phyloP scores from a whole-genome alignment of 805 yeast species.

The Ogataea trehalophila region DNA sequence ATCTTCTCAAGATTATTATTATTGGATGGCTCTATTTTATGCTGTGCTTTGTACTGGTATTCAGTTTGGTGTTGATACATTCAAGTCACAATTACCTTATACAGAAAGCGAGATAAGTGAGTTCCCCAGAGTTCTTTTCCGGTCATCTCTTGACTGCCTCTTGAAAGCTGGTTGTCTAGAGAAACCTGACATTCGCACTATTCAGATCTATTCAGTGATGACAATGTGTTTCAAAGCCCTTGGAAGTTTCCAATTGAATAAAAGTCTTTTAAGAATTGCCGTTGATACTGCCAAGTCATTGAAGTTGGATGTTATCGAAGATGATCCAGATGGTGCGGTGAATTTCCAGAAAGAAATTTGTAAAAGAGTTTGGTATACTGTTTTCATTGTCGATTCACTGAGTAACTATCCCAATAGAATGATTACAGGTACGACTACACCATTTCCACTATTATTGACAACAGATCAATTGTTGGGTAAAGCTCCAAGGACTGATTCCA shows the following conservation, averaged over 20 bases:
- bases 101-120: constrained; percentile 8
- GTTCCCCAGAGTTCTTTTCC: constrained; percentile 16
- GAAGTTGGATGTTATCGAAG: constrained; percentile 8
- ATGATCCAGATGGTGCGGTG: background rate
- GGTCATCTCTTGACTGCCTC: constrained; percentile 20
- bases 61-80: constrained; percentile 18
- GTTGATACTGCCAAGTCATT: constrained; percentile 17
- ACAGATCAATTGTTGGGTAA: constrained; percentile 10
- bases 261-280: constrained; percentile 14
- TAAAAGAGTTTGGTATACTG: constrained; percentile 22
- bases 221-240: constrained; percentile 22
- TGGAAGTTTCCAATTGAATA: constrained; percentile 21
- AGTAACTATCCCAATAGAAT: constrained; percentile 22
- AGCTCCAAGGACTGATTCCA: background rate
- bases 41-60: constrained; percentile 20
- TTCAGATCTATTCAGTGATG: constrained; percentile 21
- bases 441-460: constrained; percentile 18
- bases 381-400: constrained; percentile 22
- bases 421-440: constrained; percentile 15
- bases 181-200: constrained; percentile 20
- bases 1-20: constrained; percentile 18
- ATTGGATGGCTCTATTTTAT: constrained; percentile 23
- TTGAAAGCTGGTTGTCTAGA: constrained; percentile 21
- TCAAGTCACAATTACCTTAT: constrained; percentile 8
- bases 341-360: constrained; percentile 17